phyloP scores from a whole-genome alignment of 139 green algal species.

The Chlorella sp. region DNA sequence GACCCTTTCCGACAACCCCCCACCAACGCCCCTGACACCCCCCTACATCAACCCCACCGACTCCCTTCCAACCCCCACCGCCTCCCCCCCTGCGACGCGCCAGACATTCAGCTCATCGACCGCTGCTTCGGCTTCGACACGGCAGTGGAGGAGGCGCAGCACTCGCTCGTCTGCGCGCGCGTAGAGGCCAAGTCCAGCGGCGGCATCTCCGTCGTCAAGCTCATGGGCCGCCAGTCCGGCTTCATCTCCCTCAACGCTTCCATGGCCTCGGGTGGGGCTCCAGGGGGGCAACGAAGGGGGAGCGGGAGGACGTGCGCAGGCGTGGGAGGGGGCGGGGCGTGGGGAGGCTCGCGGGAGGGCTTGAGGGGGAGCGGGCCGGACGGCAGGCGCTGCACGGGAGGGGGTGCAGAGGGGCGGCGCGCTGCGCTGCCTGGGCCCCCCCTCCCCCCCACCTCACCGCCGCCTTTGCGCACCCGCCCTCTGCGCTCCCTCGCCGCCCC shows the following conservation, averaged over 20 bases:
- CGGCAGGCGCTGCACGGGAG: too few species aligned
- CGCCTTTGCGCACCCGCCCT: neutral
- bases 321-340: neutral
- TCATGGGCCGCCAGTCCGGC: conserved; percentile 96
- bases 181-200: conserved; percentile 85
- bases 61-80: too few species aligned
- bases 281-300: neutral
- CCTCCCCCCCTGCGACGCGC: too few species aligned
- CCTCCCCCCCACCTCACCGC: neutral
- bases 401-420: too few species aligned
- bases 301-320: neutral
- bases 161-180: conserved; percentile 90
- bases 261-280: conserved; percentile 66
- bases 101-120: conserved; percentile 70
- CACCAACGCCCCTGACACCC: too few species aligned
- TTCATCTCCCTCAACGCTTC: conserved; percentile 98
- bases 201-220: conserved; percentile 96
- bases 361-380: too few species aligned
- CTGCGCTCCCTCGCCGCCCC: neutral
- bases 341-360: neutral
- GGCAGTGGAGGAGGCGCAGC: conserved; percentile 96
- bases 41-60: too few species aligned
- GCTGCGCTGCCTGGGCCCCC: neutral
- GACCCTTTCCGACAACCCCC: too few species aligned
- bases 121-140: conserved; percentile 89